These are phyloP conservation scores for Leccinum fallax DNA, from an alignment of 1,284 basidiomycete species.

Conservation along the genomic window DNA sequence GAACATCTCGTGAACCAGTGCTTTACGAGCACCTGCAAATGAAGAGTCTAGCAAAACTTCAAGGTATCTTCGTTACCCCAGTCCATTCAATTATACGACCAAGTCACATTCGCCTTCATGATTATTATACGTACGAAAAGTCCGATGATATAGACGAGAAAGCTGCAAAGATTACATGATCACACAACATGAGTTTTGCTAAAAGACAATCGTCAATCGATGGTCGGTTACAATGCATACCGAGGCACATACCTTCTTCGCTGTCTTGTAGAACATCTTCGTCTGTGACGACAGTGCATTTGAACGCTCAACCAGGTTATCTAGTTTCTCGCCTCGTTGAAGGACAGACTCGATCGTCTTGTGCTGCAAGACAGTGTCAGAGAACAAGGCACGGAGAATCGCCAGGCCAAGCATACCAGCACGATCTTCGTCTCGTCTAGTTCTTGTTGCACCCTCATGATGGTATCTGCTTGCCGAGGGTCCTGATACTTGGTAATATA, in stretches of 20 bases:
- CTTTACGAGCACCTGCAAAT: background rate
- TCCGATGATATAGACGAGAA: conserved; percentile 17
- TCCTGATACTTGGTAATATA: conserved; percentile 97
- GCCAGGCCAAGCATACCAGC: conserved; percentile 51
- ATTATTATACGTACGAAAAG: conserved; percentile 28
- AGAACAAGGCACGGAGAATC: background rate
- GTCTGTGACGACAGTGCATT: conserved; percentile 88
- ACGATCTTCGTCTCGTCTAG: conserved; percentile 99
- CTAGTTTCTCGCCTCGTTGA: conserved; percentile 95
- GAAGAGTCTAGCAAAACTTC: background rate
- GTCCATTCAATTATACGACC: background rate
- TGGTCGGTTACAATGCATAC: background rate
- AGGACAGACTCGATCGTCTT: conserved; percentile 99
- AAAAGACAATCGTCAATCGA: conserved; percentile 9
- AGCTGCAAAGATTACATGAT: conserved; percentile 47
- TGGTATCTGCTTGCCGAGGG: conserved; percentile 96
- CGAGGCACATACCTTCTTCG: conserved; percentile 73
- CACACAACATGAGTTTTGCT: conserved; percentile 67
- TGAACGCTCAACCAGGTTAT: conserved; percentile 95
- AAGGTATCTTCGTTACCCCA: background rate
- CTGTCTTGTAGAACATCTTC: conserved; percentile 96
- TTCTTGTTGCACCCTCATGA: conserved; percentile 98
- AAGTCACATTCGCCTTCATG: background rate
- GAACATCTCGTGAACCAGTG: background rate
- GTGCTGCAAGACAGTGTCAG: conserved; percentile 60